Evolutionary conservation across 2,329 filamentous ascomycete species (phyloP), one percentile per base, ranked within the genome.

Genomic region (Colletotrichum spinosum): DNA sequence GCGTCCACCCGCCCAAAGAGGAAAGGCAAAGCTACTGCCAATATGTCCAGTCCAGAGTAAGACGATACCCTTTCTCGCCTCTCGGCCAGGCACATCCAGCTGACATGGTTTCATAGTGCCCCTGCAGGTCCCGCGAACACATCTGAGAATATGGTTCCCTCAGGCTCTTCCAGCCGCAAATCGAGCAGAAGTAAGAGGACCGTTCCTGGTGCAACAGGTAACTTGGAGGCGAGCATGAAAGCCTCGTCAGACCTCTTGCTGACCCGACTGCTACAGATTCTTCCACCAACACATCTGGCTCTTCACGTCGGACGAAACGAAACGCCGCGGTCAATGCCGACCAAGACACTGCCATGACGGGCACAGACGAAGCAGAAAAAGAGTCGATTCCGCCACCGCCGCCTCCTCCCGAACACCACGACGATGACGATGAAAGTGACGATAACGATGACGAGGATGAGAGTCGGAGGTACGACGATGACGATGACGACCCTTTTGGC

Each of bases 41-140:
- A 83, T 75, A 95, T 94, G 92, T 92, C 92, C 74, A 89, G 86
- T 78, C 85, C 86, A 79, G 88, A 88, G 91, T 94, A 86, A 71
- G 86, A 72, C 65, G 46, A 58, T 33, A 69, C 48, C 17, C n/a
- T 8, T 13, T 39, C 33, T 17, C 11, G 39, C 38, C 17, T 17
- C 13, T 38, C 34, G n/a, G 25, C 9, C n/a, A 7, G 12, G 17
- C 9, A 10, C n/a, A 15, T 41, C 15, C 39, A 2, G 39, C 55
- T 54, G 17, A 58, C 33, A 35, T 42, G 8, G 55, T 63, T 60
- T 44, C 38, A 45, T 39, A 68, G 89, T 75, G 86, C 87, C 70
- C 86, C 89, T 71, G 84, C 87, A 70, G 89, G 88, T 72, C 86
- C 89, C 70, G 84, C 87, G 68, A 88, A 89, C 75, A 88, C 90